A percentile compares a stretch with the other conserved stretches of the same genome.
Conservation (phyloP, 2,329 filamentous ascomycete genomes). For the Trichoderma pleuroti region DNA sequence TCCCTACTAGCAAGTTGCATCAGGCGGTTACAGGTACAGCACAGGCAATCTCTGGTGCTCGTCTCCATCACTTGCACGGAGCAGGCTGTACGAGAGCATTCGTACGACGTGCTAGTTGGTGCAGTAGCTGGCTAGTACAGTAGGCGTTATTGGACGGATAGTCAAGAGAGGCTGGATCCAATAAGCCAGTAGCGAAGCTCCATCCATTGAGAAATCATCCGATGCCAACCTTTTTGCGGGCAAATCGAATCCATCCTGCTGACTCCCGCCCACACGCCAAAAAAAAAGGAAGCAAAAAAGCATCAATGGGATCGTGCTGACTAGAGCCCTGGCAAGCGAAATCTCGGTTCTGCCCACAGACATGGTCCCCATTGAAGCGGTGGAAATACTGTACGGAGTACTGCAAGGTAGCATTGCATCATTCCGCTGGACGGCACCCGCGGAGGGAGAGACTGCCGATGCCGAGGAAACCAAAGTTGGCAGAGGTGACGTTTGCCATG, state of each 20-base stretch:
- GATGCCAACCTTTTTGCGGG: not conserved
- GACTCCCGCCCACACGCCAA: not conserved
- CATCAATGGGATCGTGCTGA: constrained; percentile 1
- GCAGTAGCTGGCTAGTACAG: not conserved
- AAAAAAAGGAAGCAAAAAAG: not conserved
- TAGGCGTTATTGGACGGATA: not conserved
- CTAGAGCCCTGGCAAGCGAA: not conserved
- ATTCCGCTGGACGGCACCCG: not conserved
- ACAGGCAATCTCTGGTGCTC: not conserved
- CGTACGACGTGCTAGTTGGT: not conserved
- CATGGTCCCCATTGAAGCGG: not conserved
- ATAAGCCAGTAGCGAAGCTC: not conserved
- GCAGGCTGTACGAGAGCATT: not conserved
- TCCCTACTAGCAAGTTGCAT: not conserved
- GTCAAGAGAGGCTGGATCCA: not conserved
- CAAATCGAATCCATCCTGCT: not conserved
- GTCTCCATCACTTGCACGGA: not conserved
- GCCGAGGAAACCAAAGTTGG: not conserved
- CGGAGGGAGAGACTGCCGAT: not conserved
- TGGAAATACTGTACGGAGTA: not conserved
- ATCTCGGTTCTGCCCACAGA: not conserved
- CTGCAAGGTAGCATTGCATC: not conserved
- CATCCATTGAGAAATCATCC: not conserved
- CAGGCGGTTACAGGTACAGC: not conserved
- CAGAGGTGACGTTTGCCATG: not conserved